phyloP scores from a whole-genome alignment of 2,329 filamentous ascomycete genomes.

The Cyphellophora europaea region DNA sequence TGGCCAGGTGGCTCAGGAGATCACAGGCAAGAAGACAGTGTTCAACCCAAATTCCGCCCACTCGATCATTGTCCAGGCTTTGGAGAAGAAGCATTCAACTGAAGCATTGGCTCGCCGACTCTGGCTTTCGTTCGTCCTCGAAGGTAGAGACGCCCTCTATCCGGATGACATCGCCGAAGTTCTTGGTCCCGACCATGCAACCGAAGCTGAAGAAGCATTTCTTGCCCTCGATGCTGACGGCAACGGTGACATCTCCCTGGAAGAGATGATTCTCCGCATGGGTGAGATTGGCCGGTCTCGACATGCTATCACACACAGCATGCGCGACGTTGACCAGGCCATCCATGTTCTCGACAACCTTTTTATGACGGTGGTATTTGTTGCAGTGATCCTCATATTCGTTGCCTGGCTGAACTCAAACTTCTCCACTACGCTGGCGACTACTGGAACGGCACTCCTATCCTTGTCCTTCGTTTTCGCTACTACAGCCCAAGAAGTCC shows the following conservation, averaged over 20 bases:
- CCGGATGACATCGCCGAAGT: slow-evolving; percentile 80
- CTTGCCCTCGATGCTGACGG: slow-evolving; percentile 69
- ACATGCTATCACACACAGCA: slow-evolving; percentile 81
- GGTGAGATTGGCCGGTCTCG: slow-evolving; percentile 75
- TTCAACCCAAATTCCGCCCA: slow-evolving; percentile 89
- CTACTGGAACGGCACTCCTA: slow-evolving; percentile 81
- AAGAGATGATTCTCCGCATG: slow-evolving; percentile 88
- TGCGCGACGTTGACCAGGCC: slow-evolving; percentile 96
- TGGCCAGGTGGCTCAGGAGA: slow-evolving; percentile 86
- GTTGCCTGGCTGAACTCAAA: slow-evolving; percentile 81
- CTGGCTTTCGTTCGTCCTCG: slow-evolving; percentile 97
- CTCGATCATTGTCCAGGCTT: slow-evolving; percentile 77
- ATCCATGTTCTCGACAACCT: slow-evolving; percentile 85
- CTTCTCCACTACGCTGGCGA: slow-evolving; percentile 77
- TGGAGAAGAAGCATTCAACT: slow-evolving; percentile 73
- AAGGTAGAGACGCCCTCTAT: slow-evolving; percentile 71
- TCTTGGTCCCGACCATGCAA: slow-evolving; percentile 62
- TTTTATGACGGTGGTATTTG: slow-evolving; percentile 67
- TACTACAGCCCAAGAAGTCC: slow-evolving; percentile 81
- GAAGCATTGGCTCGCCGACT: slow-evolving; percentile 90
- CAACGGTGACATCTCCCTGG: slow-evolving; percentile 89
- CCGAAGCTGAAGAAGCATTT: slow-evolving; percentile 82
- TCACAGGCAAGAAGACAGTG: slow-evolving; percentile 79
- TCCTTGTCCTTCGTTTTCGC: slow-evolving; percentile 97
- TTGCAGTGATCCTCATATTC: slow-evolving; percentile 78